These are phyloP conservation scores for Hyparrhenia diplandra DNA, from an alignment of 176 grass and related monocot species.

Conservation along the genomic window DNA sequence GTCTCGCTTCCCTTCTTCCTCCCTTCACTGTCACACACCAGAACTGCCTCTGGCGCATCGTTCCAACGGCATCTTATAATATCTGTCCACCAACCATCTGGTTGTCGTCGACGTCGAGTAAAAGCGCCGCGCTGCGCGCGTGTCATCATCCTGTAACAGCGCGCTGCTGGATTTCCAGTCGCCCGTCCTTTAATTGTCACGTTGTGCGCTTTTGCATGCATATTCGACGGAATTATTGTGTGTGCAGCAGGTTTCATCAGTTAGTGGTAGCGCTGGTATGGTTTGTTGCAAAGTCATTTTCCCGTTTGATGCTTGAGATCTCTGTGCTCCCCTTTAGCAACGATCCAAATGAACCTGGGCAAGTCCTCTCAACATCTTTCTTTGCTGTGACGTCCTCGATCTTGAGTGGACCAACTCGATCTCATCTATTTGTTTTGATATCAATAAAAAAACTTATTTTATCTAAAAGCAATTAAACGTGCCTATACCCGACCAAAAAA, in stretches of 20 bases:
- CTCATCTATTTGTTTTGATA: too few species aligned
- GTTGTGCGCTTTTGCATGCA: neutral
- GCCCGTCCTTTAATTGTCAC: neutral
- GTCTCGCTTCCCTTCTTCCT: neutral
- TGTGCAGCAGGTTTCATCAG: neutral
- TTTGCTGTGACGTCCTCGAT: too few species aligned
- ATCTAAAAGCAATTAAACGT: too few species aligned
- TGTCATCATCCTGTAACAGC: neutral
- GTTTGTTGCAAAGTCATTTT: conserved; percentile 12
- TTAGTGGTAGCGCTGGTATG: neutral
- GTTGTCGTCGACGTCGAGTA: neutral
- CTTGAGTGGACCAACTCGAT: too few species aligned
- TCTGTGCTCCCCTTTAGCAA: neutral
- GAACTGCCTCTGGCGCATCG: neutral
- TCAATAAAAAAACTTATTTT: too few species aligned
- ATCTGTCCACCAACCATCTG: neutral
- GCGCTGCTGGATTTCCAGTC: neutral
- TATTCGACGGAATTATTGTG: neutral
- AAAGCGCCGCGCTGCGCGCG: neutral
- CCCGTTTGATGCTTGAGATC: neutral
- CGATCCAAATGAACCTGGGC: neutral
- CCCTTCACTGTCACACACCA: neutral
- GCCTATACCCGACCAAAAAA: too few species aligned
- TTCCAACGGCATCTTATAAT: neutral
- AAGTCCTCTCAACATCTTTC: neutral